Base-by-base conservation (phyloP, 2,329 filamentous ascomycete genomes). In the Claviceps sp. region DNA sequence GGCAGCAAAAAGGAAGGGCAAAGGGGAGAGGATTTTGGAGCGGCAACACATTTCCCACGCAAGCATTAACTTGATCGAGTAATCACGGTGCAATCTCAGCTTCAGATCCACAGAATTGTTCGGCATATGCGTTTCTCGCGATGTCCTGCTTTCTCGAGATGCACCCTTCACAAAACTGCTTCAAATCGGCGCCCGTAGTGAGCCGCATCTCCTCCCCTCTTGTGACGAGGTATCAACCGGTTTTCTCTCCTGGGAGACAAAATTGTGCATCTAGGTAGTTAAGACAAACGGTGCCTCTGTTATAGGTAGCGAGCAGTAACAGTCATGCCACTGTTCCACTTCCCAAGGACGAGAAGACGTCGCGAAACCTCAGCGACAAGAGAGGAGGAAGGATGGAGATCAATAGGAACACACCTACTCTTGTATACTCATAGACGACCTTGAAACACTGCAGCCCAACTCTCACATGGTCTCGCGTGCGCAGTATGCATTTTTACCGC, bases 21-120 rank as follows among this genome's bases (percentile, higher is more conserved):
- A 49, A 52, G 55, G 56, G 54, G 58, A 60, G 62, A 65, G 61
- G 60, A 64, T 66, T 34, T 34, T 68, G 72, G 80, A 88, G 86
- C 86, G 86, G 86, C 86, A 90, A 85, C 86, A 91, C 87, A 78
- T 90, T 91, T 86, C 87, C 83, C 87, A 91, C 87, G 87, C 87
- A 93, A 93, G 87, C 85, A 89, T 91, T 93, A 91, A 87, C 87
- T 93, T 93, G 87, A 87, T 93, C 87, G 86, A 91, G 86, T 91
- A 83, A 82, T 85, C 75, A 90, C 87, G 86, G 87, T 93, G 81
- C 85, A 83, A 84, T 91, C 87, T 93, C 87, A 91, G 87, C 87
- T 80, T 89, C 79, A 73, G 79, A 63, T 70, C 65, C 61, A 58
- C 72, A 61, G 58, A n/a, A 14, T 44, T 34, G 29, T 51, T 52